Percentiles rank a stretch among this genome's conserved stretches.
Evolutionary conservation across 2,329 filamentous ascomycete genomes (phyloP).

Genomic region (Aspergillus thermomutatus): DNA sequence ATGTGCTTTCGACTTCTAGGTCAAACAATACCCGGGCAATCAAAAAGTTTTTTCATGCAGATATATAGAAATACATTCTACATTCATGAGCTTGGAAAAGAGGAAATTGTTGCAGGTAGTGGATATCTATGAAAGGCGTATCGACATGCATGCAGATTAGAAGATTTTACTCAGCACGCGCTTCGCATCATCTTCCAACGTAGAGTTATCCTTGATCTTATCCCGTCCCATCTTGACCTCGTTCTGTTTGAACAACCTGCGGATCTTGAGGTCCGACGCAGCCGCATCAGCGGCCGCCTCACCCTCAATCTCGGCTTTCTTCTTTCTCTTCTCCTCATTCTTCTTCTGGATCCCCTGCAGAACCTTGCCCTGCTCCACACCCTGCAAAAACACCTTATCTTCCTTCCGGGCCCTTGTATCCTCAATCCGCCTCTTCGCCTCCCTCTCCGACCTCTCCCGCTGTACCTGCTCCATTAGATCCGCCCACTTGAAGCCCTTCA

Average conservation of each 20-base stretch:
- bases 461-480: conserved; percentile 46
- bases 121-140: background rate
- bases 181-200: conserved; percentile 38
- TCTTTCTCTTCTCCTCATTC: conserved; percentile 39
- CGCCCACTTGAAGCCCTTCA: conserved; percentile 41
- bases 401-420: conserved; percentile 42
- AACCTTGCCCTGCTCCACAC: conserved; percentile 41
- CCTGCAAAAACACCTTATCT: conserved; percentile 42
- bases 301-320: conserved; percentile 18
- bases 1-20: conserved; percentile 1
- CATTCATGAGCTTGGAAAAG: background rate
- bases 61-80: background rate
- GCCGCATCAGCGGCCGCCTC: conserved; percentile 11
- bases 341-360: conserved; percentile 44
- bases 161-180: conserved; percentile 48
- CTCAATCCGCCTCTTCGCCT: conserved; percentile 41
- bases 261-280: conserved; percentile 19
- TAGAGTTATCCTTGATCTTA: conserved; percentile 22
- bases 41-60: background rate
- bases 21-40: background rate
- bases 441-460: conserved; percentile 40
- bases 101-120: background rate
- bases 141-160: conserved; percentile 18
- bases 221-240: conserved; percentile 31
- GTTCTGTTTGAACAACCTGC: conserved; percentile 43